Conservation (phyloP, 2,329 filamentous ascomycete species). For the Rhynchosporium graminicola region DNA sequence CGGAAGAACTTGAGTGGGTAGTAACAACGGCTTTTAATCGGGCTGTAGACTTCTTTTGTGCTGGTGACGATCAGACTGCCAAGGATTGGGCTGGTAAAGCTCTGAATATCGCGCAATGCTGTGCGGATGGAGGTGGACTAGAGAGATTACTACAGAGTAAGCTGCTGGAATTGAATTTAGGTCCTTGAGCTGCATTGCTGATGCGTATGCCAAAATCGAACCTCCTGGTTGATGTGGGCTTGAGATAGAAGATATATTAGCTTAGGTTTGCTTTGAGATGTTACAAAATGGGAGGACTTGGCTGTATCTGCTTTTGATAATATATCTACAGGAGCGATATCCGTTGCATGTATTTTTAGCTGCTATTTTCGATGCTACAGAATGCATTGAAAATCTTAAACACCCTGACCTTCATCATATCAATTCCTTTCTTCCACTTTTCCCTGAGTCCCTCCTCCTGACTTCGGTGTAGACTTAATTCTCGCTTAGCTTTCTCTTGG, state of each 20-base stretch:
- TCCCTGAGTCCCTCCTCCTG: too few relatives aligned
- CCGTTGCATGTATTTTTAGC: neutral
- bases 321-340: neutral
- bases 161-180: conserved; percentile 34
- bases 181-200: neutral
- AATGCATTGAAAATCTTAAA: too few relatives aligned
- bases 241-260: neutral
- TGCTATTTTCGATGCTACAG: too few relatives aligned
- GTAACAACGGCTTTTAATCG: conserved; percentile 69
- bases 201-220: neutral
- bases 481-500: too few relatives aligned
- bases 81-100: conserved; percentile 45
- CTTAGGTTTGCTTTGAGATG: conserved; percentile 4
- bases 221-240: neutral
- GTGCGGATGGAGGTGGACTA: conserved; percentile 36
- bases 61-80: conserved; percentile 55
- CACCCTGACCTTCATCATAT: too few relatives aligned
- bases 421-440: too few relatives aligned
- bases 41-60: conserved; percentile 64
- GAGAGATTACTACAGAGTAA: conserved; percentile 36
- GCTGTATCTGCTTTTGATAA: neutral
- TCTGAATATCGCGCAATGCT: conserved; percentile 38
- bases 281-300: neutral
- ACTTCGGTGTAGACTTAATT: too few relatives aligned
- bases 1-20: conserved; percentile 75